These are phyloP conservation scores for Alternaria tenuissima DNA, from an alignment of 2,329 filamentous ascomycete species.

Conservation along the genomic window DNA sequence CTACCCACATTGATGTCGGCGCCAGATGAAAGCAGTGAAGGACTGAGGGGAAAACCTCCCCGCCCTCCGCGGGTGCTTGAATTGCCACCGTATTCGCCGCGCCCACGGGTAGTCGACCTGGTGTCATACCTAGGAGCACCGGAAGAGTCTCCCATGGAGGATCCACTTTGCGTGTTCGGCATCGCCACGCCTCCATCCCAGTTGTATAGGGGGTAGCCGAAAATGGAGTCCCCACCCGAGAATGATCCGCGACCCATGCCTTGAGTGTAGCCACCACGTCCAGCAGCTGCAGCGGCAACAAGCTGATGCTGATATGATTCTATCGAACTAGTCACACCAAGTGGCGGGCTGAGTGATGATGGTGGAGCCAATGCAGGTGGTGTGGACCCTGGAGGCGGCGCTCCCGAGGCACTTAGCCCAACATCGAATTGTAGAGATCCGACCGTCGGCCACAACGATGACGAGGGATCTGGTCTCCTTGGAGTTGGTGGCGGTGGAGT, in stretches of 20 bases:
- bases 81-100: not conserved
- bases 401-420: not conserved
- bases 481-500: not conserved
- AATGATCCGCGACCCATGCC: not conserved
- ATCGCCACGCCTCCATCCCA: not conserved
- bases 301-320: not conserved
- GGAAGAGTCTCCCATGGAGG: not conserved
- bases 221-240: not conserved
- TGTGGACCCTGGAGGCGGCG: not conserved
- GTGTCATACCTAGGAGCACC: conserved; percentile 7
- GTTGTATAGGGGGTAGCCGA: not conserved
- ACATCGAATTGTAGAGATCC: not conserved
- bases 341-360: not conserved
- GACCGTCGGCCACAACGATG: not conserved
- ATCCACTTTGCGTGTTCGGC: not conserved
- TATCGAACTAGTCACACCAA: not conserved
- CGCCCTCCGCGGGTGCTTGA: not conserved
- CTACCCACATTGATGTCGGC: not conserved
- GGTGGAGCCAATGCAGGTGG: not conserved
- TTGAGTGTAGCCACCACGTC: not conserved
- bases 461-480: not conserved
- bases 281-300: not conserved
- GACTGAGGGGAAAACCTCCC: not conserved
- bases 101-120: conserved; percentile 10
- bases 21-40: not conserved